Base-by-base conservation (phyloP, 257 asterid genomes). In the Solanum neorickii region DNA sequence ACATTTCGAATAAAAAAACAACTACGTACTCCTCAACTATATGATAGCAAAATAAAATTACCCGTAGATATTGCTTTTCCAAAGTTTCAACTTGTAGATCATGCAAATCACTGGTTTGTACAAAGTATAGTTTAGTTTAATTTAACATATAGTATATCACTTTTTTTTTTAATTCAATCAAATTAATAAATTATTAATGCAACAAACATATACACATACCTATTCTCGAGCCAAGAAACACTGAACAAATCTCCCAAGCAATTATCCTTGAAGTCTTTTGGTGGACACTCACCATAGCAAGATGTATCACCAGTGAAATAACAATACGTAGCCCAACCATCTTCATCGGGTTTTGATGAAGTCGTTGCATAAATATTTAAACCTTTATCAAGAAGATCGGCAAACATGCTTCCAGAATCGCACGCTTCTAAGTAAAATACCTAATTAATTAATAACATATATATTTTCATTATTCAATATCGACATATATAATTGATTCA, bases 221-320 rank as follows among this genome's bases (percentile, higher is more conserved):
- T 89, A 88, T 96, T 98, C 85, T 96, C 99, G 95, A 95, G 92
- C 99, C 99, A 96, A 86, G 99, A 93, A 92, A 96, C 88, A 86
- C 99, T 95, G 41, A 94, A 95, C 83, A 95, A 91, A 93, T 96
- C 99, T 23, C 99, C 99, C 92, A 96, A 91, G 92, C 99, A 96
- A 76, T 97, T 91, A 27, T 91, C 94, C 7, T 95, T 73, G 27
- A 3, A 73, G 0, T 73, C 80, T 7, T 10, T 3, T 5, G 82
- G 82, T 8, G 97, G 97, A 91, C 92, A 86, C 44, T 94, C 97
- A 70, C 98, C 98, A 9, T 13, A 10, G 52, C 82, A 37, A 7
- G 33, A 59, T 3, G 9, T 21, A 59, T 18, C 37, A 41, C 10
- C 65, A 41, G 1, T 27, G 16, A 14, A 2, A 3, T 95, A 94